These are phyloP conservation scores for Rhodotorula sp. DNA, from an alignment of 1,284 basidiomycete genomes.

Conservation along the genomic window DNA sequence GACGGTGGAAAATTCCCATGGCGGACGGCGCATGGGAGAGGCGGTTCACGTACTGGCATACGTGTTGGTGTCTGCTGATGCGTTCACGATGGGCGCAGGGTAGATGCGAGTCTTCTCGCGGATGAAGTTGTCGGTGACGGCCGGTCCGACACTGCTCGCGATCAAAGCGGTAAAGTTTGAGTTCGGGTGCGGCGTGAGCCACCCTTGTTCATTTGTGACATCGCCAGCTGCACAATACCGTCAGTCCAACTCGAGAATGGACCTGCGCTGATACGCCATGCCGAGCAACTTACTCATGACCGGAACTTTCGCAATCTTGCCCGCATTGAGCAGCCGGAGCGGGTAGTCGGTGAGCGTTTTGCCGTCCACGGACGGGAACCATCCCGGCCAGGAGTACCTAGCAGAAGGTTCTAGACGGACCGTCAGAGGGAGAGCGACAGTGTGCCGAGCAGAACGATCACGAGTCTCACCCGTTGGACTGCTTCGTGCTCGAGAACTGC, in stretches of 20 bases:
- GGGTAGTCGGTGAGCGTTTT: constrained; percentile 31
- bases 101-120: constrained; percentile 3
- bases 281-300: background rate
- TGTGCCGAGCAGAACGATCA: too few species aligned
- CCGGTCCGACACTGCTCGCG: background rate
- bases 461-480: constrained; percentile 12
- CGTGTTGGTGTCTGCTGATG: constrained; percentile 11
- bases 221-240: background rate
- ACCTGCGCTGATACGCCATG: background rate
- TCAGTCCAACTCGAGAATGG: background rate
- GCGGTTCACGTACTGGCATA: background rate
- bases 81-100: constrained; percentile 14
- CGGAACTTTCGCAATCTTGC: constrained; percentile 33
- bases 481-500: constrained; percentile 10
- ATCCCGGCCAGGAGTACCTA: constrained; percentile 15
- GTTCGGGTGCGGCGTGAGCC: constrained; percentile 3
- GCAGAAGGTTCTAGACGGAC: too few species aligned
- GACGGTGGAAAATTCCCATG: background rate
- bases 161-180: constrained; percentile 3
- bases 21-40: background rate
- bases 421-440: background rate
- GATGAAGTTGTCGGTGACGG: background rate
- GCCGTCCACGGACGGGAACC: constrained; percentile 32
- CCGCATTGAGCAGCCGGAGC: constrained; percentile 16
- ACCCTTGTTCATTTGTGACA: constrained; percentile 7